Percentiles rank a stretch among this genome's conserved stretches.
Evolutionary conservation across 73 alveolate species (phyloP).

Genomic region (Tetrahymena thermophila): DNA sequence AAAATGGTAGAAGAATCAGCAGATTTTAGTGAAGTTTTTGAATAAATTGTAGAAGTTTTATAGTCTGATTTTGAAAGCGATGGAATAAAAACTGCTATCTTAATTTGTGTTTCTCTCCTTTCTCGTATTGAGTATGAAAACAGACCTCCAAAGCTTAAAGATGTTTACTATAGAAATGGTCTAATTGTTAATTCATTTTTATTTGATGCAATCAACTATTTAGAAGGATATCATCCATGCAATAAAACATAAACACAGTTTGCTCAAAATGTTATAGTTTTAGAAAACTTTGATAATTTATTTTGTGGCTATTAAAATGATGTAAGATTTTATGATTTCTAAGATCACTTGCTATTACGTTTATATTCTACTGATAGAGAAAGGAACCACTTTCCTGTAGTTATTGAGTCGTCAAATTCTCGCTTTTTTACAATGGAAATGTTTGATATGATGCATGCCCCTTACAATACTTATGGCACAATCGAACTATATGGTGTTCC

Average conservation of each 20-base stretch:
- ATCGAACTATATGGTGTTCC: slow-evolving; percentile 4
- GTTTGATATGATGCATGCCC: slow-evolving; percentile 40
- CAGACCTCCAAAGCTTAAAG: background rate
- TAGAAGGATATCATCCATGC: background rate
- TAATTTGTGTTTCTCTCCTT: background rate
- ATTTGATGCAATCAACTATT: background rate
- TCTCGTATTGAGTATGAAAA: background rate
- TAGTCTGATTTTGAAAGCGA: background rate
- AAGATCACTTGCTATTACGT: slow-evolving; percentile 23
- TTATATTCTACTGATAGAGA: background rate
- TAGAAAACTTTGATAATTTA: slow-evolving; percentile 15
- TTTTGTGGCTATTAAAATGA: slow-evolving; percentile 18
- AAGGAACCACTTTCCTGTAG: slow-evolving; percentile 22
- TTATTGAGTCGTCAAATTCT: slow-evolving; percentile 12
- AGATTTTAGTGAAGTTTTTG: background rate
- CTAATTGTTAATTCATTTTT: background rate
- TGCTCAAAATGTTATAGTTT: slow-evolving; percentile 7
- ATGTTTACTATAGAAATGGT: background rate
- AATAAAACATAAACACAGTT: background rate
- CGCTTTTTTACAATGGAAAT: slow-evolving; percentile 10
- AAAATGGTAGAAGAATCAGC: background rate
- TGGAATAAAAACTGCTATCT: background rate
- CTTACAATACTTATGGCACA: slow-evolving; percentile 1
- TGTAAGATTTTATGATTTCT: slow-evolving; percentile 11
- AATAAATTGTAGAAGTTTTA: background rate